phyloP scores from a whole-genome alignment of 805 yeast species.

The Priceomyces fermenticarens region DNA sequence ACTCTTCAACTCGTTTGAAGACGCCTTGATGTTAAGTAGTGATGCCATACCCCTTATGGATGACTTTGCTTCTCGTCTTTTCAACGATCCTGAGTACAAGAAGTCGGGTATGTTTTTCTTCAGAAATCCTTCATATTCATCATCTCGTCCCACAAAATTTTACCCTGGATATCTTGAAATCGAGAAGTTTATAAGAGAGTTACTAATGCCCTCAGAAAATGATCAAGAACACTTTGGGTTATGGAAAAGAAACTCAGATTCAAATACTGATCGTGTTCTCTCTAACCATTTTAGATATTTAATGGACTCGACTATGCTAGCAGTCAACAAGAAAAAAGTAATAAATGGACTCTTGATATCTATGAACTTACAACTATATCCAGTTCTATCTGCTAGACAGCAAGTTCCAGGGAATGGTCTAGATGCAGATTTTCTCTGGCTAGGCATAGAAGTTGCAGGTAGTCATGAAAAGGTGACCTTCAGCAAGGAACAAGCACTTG shows the following conservation, averaged over 20 bases:
- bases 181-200: conserved; percentile 17
- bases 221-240: conserved; percentile 20
- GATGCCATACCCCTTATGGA: conserved; percentile 24
- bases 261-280: conserved; percentile 15
- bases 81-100: conserved; percentile 16
- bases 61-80: conserved; percentile 9
- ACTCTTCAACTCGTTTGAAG: conserved; percentile 32
- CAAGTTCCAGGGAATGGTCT: conserved; percentile 8
- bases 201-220: conserved; percentile 16
- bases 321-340: conserved; percentile 24
- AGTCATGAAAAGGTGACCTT: conserved; percentile 16
- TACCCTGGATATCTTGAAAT: conserved; percentile 30
- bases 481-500: conserved; percentile 22
- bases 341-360: conserved; percentile 26
- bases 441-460: conserved; percentile 33
- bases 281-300: conserved; percentile 19
- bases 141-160: conserved; percentile 14
- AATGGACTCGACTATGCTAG: conserved; percentile 26
- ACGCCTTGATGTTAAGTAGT: conserved; percentile 24
- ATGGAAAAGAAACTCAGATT: conserved; percentile 5
- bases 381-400: conserved; percentile 19
- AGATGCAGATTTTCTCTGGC: conserved; percentile 29
- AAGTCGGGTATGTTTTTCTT: conserved; percentile 25
- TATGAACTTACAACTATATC: conserved; percentile 21
- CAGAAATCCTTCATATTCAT: conserved; percentile 22